phyloP scores from a whole-genome alignment of 169 alveolate genomes.

The Cryptosporidium felis region DNA sequence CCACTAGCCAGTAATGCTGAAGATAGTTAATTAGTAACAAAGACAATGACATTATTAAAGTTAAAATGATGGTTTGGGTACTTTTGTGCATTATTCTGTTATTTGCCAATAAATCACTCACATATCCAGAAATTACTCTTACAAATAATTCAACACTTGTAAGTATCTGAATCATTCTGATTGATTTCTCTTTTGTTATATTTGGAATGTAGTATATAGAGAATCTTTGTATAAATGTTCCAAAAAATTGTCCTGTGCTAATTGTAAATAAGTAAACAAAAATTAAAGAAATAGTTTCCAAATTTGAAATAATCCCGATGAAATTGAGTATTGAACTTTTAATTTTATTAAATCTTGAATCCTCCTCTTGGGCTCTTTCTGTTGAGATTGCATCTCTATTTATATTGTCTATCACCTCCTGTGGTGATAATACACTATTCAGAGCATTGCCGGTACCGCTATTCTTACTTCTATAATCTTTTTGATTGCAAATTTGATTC shows the following conservation, averaged over 20 bases:
- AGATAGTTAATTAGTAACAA: slow-evolving; percentile 31
- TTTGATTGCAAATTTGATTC: no score
- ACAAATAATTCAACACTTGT: slow-evolving; percentile 48
- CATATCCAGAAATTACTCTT: slow-evolving; percentile 32
- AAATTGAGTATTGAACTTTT: no score
- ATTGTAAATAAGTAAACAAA: slow-evolving; percentile 45
- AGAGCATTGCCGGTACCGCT: no score
- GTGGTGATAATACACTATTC: no score
- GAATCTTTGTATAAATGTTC: slow-evolving; percentile 55
- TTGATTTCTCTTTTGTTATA: slow-evolving; percentile 26
- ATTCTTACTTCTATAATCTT: no score
- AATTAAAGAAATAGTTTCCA: slow-evolving; percentile 47
- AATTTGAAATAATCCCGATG: no score
- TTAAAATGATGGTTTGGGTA: slow-evolving; percentile 52
- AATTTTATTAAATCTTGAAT: no score
- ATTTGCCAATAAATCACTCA: slow-evolving; percentile 62
- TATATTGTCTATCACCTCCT: no score
- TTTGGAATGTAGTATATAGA: slow-evolving; percentile 45
- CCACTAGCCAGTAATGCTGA: slow-evolving; percentile 25
- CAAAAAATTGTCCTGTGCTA: slow-evolving; percentile 61
- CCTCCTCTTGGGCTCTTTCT: no score
- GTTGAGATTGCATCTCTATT: no score
- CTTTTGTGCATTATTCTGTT: slow-evolving; percentile 14
- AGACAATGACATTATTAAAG: slow-evolving; percentile 37
- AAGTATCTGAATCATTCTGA: slow-evolving; percentile 49